Evolutionary conservation across 1,284 basidiomycete genomes (phyloP).

Genomic region (Heterobasidion occidentale): DNA sequence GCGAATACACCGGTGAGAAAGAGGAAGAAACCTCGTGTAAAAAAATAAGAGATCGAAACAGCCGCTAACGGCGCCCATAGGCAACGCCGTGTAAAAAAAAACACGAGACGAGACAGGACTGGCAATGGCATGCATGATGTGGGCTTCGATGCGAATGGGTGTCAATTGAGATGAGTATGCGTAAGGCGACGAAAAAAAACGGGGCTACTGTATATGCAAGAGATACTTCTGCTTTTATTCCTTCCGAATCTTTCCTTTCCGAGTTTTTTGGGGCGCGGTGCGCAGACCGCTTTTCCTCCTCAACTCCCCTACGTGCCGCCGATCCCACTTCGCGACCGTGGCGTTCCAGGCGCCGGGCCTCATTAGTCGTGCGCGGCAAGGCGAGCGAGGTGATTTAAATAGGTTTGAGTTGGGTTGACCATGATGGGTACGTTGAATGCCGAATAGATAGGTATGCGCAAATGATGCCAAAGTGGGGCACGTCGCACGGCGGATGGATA

Average conservation of each 20-base stretch:
- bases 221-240: not conserved
- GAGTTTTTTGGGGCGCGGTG: not conserved
- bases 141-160: not conserved
- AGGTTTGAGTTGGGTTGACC: not conserved
- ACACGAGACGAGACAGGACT: not conserved
- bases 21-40: too few relatives aligned
- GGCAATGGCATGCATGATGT: not conserved
- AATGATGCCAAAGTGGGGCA: not conserved
- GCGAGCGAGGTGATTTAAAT: not conserved
- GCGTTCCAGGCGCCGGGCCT: not conserved
- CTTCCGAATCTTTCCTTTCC: not conserved
- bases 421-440: not conserved
- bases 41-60: too few relatives aligned
- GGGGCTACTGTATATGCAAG: not conserved
- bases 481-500: not conserved
- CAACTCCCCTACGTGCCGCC: too few relatives aligned
- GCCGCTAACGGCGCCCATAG: too few relatives aligned
- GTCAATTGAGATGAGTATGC: not conserved
- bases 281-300: not conserved
- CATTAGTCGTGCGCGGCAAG: not conserved
- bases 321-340: not conserved
- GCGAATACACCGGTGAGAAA: too few relatives aligned
- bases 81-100: not conserved
- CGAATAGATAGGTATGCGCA: not conserved
- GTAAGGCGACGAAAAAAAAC: not conserved